Percentiles rank a stretch among this genome's conserved stretches.
Conservation (phyloP, 345 rosid genomes). For the Cardiospermum halicacabum region DNA sequence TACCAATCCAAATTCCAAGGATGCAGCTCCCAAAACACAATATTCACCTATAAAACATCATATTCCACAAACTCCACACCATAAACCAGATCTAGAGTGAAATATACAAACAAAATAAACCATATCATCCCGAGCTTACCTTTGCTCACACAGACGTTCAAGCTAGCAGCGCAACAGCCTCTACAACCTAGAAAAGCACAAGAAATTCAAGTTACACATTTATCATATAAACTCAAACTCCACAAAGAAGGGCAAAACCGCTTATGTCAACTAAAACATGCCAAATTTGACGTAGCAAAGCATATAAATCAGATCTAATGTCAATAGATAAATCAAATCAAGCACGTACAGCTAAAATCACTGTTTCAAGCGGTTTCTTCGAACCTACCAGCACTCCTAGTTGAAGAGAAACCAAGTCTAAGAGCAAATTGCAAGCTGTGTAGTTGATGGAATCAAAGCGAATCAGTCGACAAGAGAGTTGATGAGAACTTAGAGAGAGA, state of each 20-base stretch:
- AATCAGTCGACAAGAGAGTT: not conserved
- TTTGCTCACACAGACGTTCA: not conserved
- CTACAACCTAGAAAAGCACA: not conserved
- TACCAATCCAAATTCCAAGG: not conserved
- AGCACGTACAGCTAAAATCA: slow-evolving; percentile 10
- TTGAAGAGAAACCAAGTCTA: too few relatives aligned
- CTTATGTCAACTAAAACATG: too few relatives aligned
- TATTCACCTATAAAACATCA: not conserved
- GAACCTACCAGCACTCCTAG: too few relatives aligned
- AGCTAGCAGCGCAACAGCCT: not conserved
- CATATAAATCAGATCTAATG: slow-evolving; percentile 1
- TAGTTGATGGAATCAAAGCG: not conserved
- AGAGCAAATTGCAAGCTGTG: too few relatives aligned
- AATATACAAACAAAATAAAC: not conserved
- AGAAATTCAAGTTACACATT: too few relatives aligned
- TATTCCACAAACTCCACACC: not conserved
- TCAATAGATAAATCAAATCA: not conserved
- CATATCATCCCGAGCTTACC: slow-evolving; percentile 1
- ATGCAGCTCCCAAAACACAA: not conserved
- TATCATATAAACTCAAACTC: too few relatives aligned
- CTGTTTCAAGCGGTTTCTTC: not conserved
- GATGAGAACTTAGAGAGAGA: not conserved
- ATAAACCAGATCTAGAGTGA: slow-evolving; percentile 1
- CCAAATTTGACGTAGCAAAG: too few relatives aligned
- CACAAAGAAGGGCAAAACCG: too few relatives aligned